A percentile compares a stretch with the other conserved stretches of the same genome.
These are phyloP conservation scores for Daldinia eschscholtzii DNA, from an alignment of 2,329 filamentous ascomycete species.

Conservation along the genomic window DNA sequence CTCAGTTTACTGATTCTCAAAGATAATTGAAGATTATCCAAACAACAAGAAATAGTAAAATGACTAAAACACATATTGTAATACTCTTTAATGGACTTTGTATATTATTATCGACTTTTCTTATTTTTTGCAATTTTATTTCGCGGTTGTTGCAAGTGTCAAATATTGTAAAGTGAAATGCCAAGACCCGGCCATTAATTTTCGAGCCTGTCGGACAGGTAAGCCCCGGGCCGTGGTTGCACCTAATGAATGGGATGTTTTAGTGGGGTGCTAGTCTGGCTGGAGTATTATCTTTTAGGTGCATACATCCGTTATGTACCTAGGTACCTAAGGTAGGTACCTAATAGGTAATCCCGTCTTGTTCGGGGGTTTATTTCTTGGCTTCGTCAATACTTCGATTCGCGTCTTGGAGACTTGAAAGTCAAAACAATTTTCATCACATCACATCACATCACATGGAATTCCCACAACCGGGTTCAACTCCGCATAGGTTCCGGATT, in stretches of 20 bases:
- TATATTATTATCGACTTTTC: too few species aligned
- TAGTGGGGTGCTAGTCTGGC: background rate
- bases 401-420: background rate
- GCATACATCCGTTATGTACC: background rate
- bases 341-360: background rate
- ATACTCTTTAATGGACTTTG: too few species aligned
- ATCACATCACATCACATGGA: slow-evolving; percentile 2
- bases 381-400: background rate
- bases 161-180: too few species aligned
- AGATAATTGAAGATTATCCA: too few species aligned
- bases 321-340: background rate
- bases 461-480: slow-evolving; percentile 14
- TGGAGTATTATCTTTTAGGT: background rate
- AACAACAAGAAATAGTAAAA: too few species aligned
- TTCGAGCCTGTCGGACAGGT: too few species aligned
- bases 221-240: background rate
- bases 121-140: too few species aligned
- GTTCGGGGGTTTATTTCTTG: slow-evolving; percentile 1
- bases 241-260: background rate
- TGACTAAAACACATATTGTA: too few species aligned
- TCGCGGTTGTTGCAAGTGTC: too few species aligned
- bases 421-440: background rate
- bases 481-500: slow-evolving; percentile 1
- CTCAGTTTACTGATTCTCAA: too few species aligned
- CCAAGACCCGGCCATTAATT: too few species aligned